Evolutionary conservation across 225 moss, liverwort and hornwort genomes (phyloP), one percentile per base, ranked within the genome.

Genomic region (Neckera pumila): DNA sequence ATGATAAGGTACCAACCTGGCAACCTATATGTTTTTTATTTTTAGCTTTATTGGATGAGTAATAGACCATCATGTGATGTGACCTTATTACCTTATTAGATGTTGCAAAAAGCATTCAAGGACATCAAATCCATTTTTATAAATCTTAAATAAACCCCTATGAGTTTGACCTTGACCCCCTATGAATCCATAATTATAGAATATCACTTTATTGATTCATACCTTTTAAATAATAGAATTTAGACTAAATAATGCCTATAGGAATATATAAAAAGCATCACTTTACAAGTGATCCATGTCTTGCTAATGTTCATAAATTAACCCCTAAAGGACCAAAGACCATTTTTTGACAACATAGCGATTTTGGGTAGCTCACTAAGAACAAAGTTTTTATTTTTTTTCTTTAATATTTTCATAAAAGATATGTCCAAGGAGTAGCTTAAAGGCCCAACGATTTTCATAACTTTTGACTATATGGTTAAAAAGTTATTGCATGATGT

Each of bases 181-280:
- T 4, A 3, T 19, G 3, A 19, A 5, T 65, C 6, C 1, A 65
- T 0, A 65, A 19, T 36, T 19, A 2, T 17, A 65, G 3, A 33
- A 5, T 65, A 36, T 19, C 19, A 36, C 65, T 6, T 11, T 19
- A 34, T 36, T 36, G 36, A 66, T 2, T 19, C 7, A 17, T 1
- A 9, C 8, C 19, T 36, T 34, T 20, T 36, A 19, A 36, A 66
- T 6, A 66, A 36, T 19, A 36, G 36, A 65, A 66, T 66, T 34
- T 66, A 36, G 20, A 66, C 10, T 36, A 66, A 36, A 66, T 66
- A 36, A 36, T 66, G 5, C 10, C 19, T 3, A 65, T 34, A 3
- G 18, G 11, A 65, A 65, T 65, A 17, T 10, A 4, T 19, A 36
- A 65, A 34, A 65, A 34, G 34, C 5, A 20, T 36, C 11, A 11